A percentile compares a stretch with the other conserved stretches of the same genome.
phyloP scores from a whole-genome alignment of 768 basidiomycete genomes.

The Mycena metata region DNA sequence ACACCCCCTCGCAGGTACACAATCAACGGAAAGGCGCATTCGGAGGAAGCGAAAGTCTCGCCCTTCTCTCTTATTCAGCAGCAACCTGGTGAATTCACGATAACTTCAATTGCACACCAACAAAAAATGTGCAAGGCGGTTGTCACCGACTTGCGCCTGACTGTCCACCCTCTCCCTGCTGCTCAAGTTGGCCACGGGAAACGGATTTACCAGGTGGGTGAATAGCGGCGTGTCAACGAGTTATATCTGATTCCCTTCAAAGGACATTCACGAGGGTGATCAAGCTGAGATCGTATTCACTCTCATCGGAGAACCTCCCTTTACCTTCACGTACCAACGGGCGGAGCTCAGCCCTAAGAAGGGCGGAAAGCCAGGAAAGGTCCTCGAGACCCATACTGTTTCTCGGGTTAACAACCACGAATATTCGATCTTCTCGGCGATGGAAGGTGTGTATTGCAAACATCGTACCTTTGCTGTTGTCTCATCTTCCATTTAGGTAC shows the following conservation, averaged over 20 bases:
- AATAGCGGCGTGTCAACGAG: slow-evolving; percentile 74
- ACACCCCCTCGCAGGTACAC: slow-evolving; percentile 68
- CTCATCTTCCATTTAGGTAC: slow-evolving; percentile 65
- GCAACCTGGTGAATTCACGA: slow-evolving; percentile 84
- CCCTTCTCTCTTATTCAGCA: slow-evolving; percentile 91
- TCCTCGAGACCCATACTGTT: slow-evolving; percentile 94
- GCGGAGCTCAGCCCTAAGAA: slow-evolving; percentile 79
- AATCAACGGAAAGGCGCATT: slow-evolving; percentile 80
- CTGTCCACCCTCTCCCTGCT: slow-evolving; percentile 86
- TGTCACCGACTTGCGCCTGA: slow-evolving; percentile 79
- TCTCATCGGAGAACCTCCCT: slow-evolving; percentile 92
- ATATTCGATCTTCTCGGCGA: slow-evolving; percentile 92
- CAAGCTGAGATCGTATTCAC: slow-evolving; percentile 95
- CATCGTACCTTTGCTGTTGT: background rate
- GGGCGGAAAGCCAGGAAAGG: slow-evolving; percentile 77
- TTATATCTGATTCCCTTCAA: slow-evolving; percentile 5
- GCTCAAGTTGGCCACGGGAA: slow-evolving; percentile 92
- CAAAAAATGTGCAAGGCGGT: slow-evolving; percentile 92
- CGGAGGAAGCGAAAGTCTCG: slow-evolving; percentile 81
- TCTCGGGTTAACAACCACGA: slow-evolving; percentile 79
- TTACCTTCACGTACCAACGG: slow-evolving; percentile 95
- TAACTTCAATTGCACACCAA: slow-evolving; percentile 91
- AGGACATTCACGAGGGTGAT: slow-evolving; percentile 76
- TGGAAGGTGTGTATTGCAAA: slow-evolving; percentile 74
- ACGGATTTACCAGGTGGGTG: slow-evolving; percentile 71